Percentiles rank a stretch among this genome's conserved stretches.
phyloP scores from a whole-genome alignment of 805 yeast genomes.

The Wickerhamiella vanderwaltii region DNA sequence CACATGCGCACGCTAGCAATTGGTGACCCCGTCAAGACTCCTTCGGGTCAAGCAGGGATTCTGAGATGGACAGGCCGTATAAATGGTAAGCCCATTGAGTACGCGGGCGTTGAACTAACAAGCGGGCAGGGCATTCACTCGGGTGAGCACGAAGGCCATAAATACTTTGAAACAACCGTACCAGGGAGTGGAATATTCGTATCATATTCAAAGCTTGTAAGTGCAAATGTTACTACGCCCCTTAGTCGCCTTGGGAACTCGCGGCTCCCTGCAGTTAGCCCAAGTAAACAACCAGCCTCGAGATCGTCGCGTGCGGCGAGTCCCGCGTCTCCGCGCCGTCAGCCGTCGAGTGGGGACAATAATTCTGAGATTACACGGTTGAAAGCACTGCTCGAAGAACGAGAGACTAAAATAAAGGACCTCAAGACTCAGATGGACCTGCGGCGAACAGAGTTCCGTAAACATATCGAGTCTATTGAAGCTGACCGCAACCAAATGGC shows the following conservation, averaged over 20 bases:
- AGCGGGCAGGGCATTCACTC: conserved; percentile 65
- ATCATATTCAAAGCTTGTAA: conserved; percentile 25
- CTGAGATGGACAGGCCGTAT: conserved; percentile 63
- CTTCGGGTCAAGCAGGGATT: conserved; percentile 59
- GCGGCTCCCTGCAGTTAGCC: conserved; percentile 1
- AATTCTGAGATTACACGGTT: conserved; percentile 17
- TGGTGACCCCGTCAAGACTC: conserved; percentile 32
- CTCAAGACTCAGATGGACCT: conserved; percentile 23
- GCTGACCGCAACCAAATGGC: conserved; percentile 14
- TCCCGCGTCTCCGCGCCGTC: conserved; percentile 5
- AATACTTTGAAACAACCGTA: conserved; percentile 51
- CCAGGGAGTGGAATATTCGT: conserved; percentile 70
- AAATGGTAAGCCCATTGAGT: conserved; percentile 57
- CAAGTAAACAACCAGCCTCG: not conserved
- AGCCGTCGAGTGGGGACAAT: conserved; percentile 21
- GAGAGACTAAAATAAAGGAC: conserved; percentile 22
- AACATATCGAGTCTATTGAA: conserved; percentile 14
- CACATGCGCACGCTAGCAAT: conserved; percentile 15
- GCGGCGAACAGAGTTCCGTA: conserved; percentile 26
- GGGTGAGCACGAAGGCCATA: conserved; percentile 63
- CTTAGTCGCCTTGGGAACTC: conserved; percentile 9
- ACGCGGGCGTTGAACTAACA: conserved; percentile 79
- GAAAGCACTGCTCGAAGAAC: conserved; percentile 21
- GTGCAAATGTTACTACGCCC: conserved; percentile 17
- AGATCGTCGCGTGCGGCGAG: not conserved